phyloP scores from a whole-genome alignment of 768 basidiomycete species.

The Rubroboletus satanas region DNA sequence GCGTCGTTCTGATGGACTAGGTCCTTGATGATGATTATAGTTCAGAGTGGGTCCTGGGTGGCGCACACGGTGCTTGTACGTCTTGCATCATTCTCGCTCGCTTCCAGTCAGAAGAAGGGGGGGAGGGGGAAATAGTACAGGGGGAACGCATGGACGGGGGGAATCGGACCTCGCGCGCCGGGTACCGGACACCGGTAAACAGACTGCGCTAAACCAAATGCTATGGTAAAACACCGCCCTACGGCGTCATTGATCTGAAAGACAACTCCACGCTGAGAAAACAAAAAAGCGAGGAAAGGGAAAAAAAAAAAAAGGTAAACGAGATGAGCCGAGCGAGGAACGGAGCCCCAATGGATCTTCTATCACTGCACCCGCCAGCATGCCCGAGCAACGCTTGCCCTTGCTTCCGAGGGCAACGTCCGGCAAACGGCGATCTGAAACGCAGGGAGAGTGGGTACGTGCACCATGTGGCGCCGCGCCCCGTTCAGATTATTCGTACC shows the following conservation, averaged over 20 bases:
- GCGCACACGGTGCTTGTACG: neutral
- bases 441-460: neutral
- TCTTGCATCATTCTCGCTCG: neutral
- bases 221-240: neutral
- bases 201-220: neutral
- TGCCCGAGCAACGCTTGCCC: too few species aligned
- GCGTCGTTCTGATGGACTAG: neutral
- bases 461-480: neutral
- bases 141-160: neutral
- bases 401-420: neutral
- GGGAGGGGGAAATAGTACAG: neutral
- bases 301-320: neutral
- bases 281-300: neutral
- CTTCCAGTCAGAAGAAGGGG: neutral
- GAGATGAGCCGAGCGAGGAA: neutral
- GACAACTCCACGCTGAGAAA: neutral
- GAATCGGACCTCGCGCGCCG: neutral
- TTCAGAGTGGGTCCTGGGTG: neutral
- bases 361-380: neutral
- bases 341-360: neutral
- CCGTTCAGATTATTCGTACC: neutral
- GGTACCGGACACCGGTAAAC: neutral
- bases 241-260: neutral
- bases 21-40: neutral
- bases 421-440: constrained; percentile 11